phyloP scores from a whole-genome alignment of 257 asterid genomes.

The Marsdenia floribunda region DNA sequence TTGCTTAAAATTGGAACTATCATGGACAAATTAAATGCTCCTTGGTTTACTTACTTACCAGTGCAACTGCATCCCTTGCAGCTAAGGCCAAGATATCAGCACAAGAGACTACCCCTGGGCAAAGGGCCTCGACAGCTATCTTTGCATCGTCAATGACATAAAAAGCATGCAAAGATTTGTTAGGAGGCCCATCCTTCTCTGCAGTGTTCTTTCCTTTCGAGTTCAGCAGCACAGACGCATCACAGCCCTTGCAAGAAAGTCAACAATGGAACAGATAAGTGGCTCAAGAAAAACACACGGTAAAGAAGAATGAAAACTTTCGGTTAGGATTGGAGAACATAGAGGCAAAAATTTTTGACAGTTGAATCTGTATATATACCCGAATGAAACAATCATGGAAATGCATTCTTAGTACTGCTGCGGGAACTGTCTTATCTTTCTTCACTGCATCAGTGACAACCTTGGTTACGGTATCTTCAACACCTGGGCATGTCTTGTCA shows the following conservation, averaged over 20 bases:
- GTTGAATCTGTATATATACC: slow-evolving; percentile 26
- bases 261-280: background rate
- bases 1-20: background rate
- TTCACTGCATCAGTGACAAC: slow-evolving; percentile 40
- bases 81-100: slow-evolving; percentile 79
- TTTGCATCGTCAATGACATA: slow-evolving; percentile 58
- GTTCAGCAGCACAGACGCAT: slow-evolving; percentile 63
- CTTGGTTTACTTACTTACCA: slow-evolving; percentile 29
- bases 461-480: slow-evolving; percentile 38
- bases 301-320: background rate
- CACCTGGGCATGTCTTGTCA: slow-evolving; percentile 42
- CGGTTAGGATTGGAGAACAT: background rate
- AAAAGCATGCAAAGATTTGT: slow-evolving; percentile 60
- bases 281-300: background rate
- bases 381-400: slow-evolving; percentile 83
- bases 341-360: background rate
- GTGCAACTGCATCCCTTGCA: slow-evolving; percentile 73
- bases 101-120: slow-evolving; percentile 66
- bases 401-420: slow-evolving; percentile 72
- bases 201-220: slow-evolving; percentile 55
- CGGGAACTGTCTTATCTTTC: slow-evolving; percentile 55
- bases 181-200: slow-evolving; percentile 64
- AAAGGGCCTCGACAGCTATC: slow-evolving; percentile 53
- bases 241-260: slow-evolving; percentile 53
- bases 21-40: background rate